Percentiles rank a stretch among this genome's conserved stretches.
Evolutionary conservation across 768 basidiomycete species (phyloP).

Genomic region (Calocera viscosa): DNA sequence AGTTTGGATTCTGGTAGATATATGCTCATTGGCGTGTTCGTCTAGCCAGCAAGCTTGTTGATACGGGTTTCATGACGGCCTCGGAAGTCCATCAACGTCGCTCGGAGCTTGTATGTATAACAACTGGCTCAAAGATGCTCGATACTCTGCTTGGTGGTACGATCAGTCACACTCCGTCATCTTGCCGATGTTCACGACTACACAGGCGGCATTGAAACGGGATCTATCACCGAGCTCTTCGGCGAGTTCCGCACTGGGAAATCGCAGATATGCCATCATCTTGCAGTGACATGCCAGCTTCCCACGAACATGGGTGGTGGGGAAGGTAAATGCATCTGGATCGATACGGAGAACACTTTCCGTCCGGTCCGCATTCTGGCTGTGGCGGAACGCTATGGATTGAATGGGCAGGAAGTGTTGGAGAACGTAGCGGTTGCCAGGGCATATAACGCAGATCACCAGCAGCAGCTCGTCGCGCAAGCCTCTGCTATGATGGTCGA

Average conservation of each 20-base stretch:
- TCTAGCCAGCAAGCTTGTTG: conserved; percentile 86
- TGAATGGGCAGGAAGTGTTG: conserved; percentile 93
- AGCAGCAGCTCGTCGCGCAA: conserved; percentile 72
- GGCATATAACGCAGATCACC: conserved; percentile 98
- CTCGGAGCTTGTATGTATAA: conserved; percentile 90
- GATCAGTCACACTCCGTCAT: conserved; percentile 11
- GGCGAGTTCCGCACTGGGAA: conserved; percentile 98
- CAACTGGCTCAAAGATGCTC: conserved; percentile 90
- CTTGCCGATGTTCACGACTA: neutral
- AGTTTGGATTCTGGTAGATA: conserved; percentile 3
- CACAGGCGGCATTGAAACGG: conserved; percentile 89
- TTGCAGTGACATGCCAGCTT: conserved; percentile 95
- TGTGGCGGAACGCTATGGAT: conserved; percentile 88
- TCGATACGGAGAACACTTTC: conserved; percentile 98
- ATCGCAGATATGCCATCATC: conserved; percentile 93
- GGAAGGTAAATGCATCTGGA: conserved; percentile 97
- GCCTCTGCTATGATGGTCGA: conserved; percentile 99
- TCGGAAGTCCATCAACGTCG: conserved; percentile 93
- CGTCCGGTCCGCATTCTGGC: conserved; percentile 89
- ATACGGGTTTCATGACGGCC: conserved; percentile 94
- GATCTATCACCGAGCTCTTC: conserved; percentile 94
- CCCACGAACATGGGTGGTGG: conserved; percentile 97
- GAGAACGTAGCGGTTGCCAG: conserved; percentile 98
- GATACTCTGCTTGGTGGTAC: conserved; percentile 88
- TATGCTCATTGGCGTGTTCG: neutral